Evolutionary conservation across 2,329 filamentous ascomycete species (phyloP).

Genomic region (Cercospora nicotianae): DNA sequence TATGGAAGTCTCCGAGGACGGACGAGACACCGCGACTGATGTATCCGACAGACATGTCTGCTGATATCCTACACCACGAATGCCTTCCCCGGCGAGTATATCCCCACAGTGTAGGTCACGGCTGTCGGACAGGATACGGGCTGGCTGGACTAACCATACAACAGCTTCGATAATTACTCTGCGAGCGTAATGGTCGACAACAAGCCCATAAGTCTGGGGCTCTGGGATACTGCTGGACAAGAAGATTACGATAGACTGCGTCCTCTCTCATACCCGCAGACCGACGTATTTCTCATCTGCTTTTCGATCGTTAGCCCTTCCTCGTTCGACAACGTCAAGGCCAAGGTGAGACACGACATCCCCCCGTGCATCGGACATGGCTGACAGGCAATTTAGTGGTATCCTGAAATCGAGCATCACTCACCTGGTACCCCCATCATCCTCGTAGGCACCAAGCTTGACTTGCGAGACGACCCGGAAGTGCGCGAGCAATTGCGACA

Average conservation of each 20-base stretch:
- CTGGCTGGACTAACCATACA: conserved; percentile 8
- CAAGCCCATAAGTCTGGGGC: conserved; percentile 91
- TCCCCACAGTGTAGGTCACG: conserved; percentile 82
- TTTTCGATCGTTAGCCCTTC: conserved; percentile 98
- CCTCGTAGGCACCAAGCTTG: conserved; percentile 93
- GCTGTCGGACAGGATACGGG: conserved; percentile 37
- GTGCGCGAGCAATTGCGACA: conserved; percentile 79
- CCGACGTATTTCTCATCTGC: conserved; percentile 96
- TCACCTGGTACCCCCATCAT: conserved; percentile 95
- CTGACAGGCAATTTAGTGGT: conserved; percentile 66
- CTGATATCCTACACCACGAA: conserved; percentile 99
- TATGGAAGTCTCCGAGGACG: conserved; percentile 48
- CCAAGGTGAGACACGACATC: conserved; percentile 66
- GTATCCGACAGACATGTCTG: conserved; percentile 75
- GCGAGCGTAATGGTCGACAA: conserved; percentile 99
- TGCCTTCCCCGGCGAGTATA: conserved; percentile 99
- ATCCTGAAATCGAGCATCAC: conserved; percentile 95
- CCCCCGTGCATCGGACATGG: neutral
- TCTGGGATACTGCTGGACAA: conserved; percentile 98
- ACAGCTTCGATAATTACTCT: conserved; percentile 96
- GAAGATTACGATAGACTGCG: conserved; percentile 96
- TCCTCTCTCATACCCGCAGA: conserved; percentile 95
- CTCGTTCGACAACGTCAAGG: conserved; percentile 98
- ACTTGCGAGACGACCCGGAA: conserved; percentile 83
- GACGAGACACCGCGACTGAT: conserved; percentile 30